phyloP scores from a whole-genome alignment of 495 filamentous ascomycete species.

The Penicillium longicatenatum region DNA sequence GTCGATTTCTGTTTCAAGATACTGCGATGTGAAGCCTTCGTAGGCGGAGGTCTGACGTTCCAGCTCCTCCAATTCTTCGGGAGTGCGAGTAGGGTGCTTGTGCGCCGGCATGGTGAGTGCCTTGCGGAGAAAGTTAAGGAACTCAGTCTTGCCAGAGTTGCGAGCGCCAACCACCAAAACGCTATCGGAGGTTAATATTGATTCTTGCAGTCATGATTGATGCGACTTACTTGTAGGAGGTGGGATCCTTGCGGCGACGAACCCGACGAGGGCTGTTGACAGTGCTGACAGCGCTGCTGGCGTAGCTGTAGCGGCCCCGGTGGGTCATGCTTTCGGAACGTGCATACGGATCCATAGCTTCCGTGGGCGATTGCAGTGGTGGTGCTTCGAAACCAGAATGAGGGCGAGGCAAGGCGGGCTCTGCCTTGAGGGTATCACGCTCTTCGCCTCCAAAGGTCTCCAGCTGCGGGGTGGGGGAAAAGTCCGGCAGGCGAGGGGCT shows the following conservation, averaged over 20 bases:
- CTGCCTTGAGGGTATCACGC: conserved; percentile 37
- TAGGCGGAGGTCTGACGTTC: conserved; percentile 45
- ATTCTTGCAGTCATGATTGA: neutral
- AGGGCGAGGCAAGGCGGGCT: conserved; percentile 19
- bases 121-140: conserved; percentile 91
- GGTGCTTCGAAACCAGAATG: conserved; percentile 20
- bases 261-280: conserved; percentile 94
- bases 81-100: conserved; percentile 61
- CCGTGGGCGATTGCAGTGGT: conserved; percentile 39
- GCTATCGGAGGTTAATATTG: conserved; percentile 48
- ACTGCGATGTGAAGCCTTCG: conserved; percentile 78
- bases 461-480: conserved; percentile 64
- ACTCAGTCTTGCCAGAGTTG: conserved; percentile 92
- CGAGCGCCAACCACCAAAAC: conserved; percentile 87
- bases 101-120: conserved; percentile 78
- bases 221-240: conserved; percentile 88
- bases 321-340: conserved; percentile 94
- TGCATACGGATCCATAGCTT: conserved; percentile 71
- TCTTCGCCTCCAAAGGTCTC: conserved; percentile 73
- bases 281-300: conserved; percentile 86
- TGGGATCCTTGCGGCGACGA: conserved; percentile 92
- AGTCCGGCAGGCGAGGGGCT: conserved; percentile 79
- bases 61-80: conserved; percentile 51
- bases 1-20: conserved; percentile 93
- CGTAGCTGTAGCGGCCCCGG: conserved; percentile 95